phyloP scores from a whole-genome alignment of 2,329 filamentous ascomycete species.

The Aureobasidium pullulans region DNA sequence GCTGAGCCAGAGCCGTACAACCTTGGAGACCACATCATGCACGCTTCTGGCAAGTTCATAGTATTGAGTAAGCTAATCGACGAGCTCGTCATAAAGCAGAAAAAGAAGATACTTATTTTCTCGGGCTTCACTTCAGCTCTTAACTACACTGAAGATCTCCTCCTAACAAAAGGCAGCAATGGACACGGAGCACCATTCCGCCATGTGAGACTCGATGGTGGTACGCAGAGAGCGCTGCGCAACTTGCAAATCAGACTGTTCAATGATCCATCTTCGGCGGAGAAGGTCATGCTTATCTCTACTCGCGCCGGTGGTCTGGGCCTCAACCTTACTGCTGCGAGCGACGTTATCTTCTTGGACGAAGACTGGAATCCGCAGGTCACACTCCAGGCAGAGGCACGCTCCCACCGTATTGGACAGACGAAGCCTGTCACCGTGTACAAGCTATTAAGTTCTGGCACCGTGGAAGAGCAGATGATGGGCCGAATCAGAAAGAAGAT shows the following conservation, averaged over 20 bases:
- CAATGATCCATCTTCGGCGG: conserved; percentile 38
- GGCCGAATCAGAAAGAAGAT: conserved; percentile 54
- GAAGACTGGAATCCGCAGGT: conserved; percentile 50
- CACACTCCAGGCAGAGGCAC: conserved; percentile 47
- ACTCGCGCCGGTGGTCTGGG: conserved; percentile 50
- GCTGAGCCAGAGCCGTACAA: conserved; percentile 41
- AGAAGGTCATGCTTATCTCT: conserved; percentile 49
- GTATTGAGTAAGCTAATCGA: conserved; percentile 45
- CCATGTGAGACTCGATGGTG: conserved; percentile 45
- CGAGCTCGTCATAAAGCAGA: conserved; percentile 41
- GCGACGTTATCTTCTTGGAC: conserved; percentile 51
- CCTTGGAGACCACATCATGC: conserved; percentile 40
- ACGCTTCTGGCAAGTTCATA: conserved; percentile 50
- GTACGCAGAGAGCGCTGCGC: conserved; percentile 40
- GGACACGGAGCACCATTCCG: conserved; percentile 32
- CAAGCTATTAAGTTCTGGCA: conserved; percentile 50
- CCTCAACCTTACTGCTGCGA: conserved; percentile 48
- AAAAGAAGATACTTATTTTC: conserved; percentile 52
- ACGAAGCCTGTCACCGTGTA: conserved; percentile 48
- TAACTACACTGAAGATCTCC: conserved; percentile 45
- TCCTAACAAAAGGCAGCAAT: conserved; percentile 37
- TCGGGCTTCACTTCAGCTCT: conserved; percentile 47
- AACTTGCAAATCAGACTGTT: conserved; percentile 49
- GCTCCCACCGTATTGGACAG: conserved; percentile 50
- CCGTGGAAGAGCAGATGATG: conserved; percentile 53